phyloP scores from a whole-genome alignment of 768 basidiomycete genomes.

The Pholiota microspora region DNA sequence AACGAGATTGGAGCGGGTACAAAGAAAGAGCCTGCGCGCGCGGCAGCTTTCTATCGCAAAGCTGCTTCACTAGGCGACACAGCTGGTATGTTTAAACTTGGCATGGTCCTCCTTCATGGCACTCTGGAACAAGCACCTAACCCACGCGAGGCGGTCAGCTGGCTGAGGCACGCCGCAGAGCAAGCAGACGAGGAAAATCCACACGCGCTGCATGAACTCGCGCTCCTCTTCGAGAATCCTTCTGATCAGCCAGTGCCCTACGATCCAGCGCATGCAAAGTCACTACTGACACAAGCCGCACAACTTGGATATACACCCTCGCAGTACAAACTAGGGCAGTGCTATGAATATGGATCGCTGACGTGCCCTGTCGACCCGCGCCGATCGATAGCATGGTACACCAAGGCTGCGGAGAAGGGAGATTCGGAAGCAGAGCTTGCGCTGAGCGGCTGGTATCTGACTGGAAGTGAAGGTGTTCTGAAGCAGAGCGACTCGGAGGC shows the following conservation, averaged over 20 bases:
- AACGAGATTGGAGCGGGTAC: constrained; percentile 99
- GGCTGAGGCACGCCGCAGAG: constrained; percentile 92
- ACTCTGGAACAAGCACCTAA: constrained; percentile 80
- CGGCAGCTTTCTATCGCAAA: constrained; percentile 95
- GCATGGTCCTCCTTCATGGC: constrained; percentile 93
- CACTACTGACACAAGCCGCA: constrained; percentile 85
- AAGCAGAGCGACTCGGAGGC: constrained; percentile 99
- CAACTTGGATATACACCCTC: constrained; percentile 92
- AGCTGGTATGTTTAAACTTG: constrained; percentile 99
- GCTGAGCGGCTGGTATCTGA: constrained; percentile 97
- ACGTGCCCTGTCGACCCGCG: constrained; percentile 91
- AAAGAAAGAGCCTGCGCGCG: constrained; percentile 80
- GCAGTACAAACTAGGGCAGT: constrained; percentile 94
- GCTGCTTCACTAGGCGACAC: constrained; percentile 96
- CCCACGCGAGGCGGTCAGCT: constrained; percentile 87
- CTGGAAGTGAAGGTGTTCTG: constrained; percentile 90
- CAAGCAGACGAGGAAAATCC: constrained; percentile 99
- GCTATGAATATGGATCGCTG: constrained; percentile 89
- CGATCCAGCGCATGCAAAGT: constrained; percentile 81
- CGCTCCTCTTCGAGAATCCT: constrained; percentile 74
- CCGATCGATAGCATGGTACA: constrained; percentile 97
- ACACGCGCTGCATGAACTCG: constrained; percentile 96
- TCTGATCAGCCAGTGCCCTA: constrained; percentile 66
- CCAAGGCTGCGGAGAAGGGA: constrained; percentile 96
- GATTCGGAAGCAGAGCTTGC: constrained; percentile 94